phyloP scores from a whole-genome alignment of 2,329 filamentous ascomycete species.

The Fusarium secorum region DNA sequence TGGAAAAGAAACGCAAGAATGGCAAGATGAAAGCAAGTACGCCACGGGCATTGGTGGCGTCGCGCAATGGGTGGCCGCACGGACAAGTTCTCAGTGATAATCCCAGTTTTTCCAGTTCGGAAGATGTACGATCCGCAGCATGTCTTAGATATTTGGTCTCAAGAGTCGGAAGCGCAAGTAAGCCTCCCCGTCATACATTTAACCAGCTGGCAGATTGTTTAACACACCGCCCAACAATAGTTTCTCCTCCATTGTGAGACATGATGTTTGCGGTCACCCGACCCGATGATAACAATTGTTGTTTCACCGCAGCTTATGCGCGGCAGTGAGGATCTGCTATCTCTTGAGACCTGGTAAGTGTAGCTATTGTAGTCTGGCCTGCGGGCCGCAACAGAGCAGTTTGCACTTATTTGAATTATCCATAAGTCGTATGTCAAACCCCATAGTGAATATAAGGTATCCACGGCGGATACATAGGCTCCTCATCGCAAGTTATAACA shows the following conservation, averaged over 20 bases:
- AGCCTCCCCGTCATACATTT: neutral
- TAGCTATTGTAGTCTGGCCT: too few relatives aligned
- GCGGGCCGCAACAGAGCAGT: too few relatives aligned
- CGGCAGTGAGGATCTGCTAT: too few relatives aligned
- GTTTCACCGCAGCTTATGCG: neutral
- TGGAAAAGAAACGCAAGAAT: neutral
- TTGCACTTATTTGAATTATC: too few relatives aligned
- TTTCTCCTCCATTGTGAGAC: accelerated
- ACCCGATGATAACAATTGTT: too few relatives aligned
- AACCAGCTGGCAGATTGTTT: too few relatives aligned
- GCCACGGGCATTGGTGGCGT: neutral
- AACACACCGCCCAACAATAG: neutral
- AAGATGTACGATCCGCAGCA: neutral
- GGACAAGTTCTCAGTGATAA: neutral
- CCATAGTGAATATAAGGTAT: neutral
- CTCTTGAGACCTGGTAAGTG: neutral
- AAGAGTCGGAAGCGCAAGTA: neutral
- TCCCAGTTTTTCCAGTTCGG: neutral
- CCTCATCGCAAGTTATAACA: neutral
- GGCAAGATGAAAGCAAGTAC: neutral
- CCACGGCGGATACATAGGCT: neutral
- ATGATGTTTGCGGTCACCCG: neutral
- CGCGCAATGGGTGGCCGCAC: neutral
- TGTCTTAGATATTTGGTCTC: neutral
- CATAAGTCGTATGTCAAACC: neutral